Conservation (phyloP, 768 basidiomycete genomes). For the Pulveroboletus sp. region DNA sequence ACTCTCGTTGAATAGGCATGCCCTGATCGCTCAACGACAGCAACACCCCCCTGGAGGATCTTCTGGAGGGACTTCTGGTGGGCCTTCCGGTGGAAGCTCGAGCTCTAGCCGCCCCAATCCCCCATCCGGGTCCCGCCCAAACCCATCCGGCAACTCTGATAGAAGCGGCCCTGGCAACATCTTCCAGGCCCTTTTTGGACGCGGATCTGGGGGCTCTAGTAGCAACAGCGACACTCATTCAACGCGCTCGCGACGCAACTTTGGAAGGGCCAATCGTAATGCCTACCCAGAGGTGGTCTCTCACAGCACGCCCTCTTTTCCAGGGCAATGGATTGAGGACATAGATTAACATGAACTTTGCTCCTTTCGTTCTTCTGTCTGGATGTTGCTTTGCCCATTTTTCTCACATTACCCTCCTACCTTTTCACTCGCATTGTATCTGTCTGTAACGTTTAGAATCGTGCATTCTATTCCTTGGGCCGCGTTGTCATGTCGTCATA, state of each 20-base stretch:
- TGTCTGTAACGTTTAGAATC: slow-evolving; percentile 16
- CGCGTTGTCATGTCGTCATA: slow-evolving; percentile 2
- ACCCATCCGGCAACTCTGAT: slow-evolving; percentile 18
- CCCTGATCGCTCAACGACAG: slow-evolving; percentile 65
- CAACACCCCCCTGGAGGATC: slow-evolving; percentile 28
- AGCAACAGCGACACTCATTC: slow-evolving; percentile 12
- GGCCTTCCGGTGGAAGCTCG: slow-evolving; percentile 16
- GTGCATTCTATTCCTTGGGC: slow-evolving; percentile 13
- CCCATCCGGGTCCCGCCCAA: slow-evolving; percentile 16
- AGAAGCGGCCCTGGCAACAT: slow-evolving; percentile 22
- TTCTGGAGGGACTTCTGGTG: slow-evolving; percentile 16
- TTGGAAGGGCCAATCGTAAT: slow-evolving; percentile 12
- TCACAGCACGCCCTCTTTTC: slow-evolving; percentile 23
- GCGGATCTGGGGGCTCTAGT: slow-evolving; percentile 17
- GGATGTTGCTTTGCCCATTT: slow-evolving; percentile 1
- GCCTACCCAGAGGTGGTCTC: slow-evolving; percentile 4
- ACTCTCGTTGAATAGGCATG: slow-evolving; percentile 42
- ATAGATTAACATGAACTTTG: slow-evolving; percentile 23
- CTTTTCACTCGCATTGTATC: slow-evolving; percentile 10
- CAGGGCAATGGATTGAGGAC: slow-evolving; percentile 35
- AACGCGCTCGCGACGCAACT: slow-evolving; percentile 7
- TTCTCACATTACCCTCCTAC: slow-evolving; percentile 11
- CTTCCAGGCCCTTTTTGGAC: slow-evolving; percentile 32
- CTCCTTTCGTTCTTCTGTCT: not conserved
- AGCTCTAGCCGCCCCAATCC: slow-evolving; percentile 11